Evolutionary conservation across 257 asterid genomes (phyloP).

Genomic region (Solanum arcanum): DNA sequence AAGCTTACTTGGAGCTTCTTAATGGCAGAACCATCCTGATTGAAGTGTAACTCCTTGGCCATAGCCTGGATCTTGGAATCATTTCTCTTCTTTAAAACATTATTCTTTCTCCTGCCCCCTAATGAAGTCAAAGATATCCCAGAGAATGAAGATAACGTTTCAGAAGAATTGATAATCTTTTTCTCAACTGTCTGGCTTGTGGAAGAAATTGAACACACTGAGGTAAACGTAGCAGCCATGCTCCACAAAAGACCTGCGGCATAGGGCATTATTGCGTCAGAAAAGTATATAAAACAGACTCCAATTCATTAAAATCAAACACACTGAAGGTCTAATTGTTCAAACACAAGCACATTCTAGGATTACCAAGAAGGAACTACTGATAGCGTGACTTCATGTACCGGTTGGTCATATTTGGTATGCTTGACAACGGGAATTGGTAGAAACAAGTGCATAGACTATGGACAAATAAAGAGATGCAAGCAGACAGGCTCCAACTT

Average conservation of each 20-base stretch:
- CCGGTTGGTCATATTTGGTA: background rate
- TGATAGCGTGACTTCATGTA: background rate
- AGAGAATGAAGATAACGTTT: conserved; percentile 57
- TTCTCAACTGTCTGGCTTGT: background rate
- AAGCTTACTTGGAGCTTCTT: conserved; percentile 64
- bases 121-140: conserved; percentile 45
- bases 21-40: conserved; percentile 91
- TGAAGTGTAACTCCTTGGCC: conserved; percentile 79
- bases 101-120: conserved; percentile 38
- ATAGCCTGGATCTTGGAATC: conserved; percentile 58
- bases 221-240: background rate
- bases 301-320: background rate
- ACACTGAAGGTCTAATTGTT: background rate
- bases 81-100: conserved; percentile 29
- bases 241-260: background rate
- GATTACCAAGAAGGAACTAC: background rate
- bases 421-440: background rate
- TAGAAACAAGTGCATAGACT: background rate
- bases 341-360: background rate
- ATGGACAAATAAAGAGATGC: background rate
- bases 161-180: conserved; percentile 16
- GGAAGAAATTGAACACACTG: background rate
- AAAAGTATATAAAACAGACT: background rate
- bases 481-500: background rate
- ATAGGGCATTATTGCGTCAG: background rate